Base-by-base conservation (phyloP, 2,329 filamentous ascomycete species). In the Myrmaecium sp. region DNA sequence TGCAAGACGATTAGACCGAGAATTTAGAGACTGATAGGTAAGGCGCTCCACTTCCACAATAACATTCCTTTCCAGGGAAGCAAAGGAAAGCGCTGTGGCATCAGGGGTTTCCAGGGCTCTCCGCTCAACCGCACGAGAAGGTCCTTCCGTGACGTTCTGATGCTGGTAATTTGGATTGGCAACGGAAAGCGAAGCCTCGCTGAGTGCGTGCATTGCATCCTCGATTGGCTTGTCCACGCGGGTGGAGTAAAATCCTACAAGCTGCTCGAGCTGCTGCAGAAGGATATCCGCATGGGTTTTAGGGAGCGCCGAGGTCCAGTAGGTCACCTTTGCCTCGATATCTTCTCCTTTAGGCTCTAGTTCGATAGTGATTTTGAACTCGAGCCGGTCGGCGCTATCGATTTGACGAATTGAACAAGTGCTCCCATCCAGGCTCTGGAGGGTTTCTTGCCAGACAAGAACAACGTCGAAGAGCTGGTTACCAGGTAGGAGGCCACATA, bases 361-460 rank as follows among this genome's bases (percentile, higher is more conserved):
- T 42, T 93, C 83, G 5, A 92, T 44, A 3, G 84, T 63, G 2
- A 91, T 43, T 29, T 69, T 71, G 21, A 80, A 83, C 43, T 92
- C 83, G 5, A 89, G 56, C 13, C 68, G 66, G 43, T 94, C 84
- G 4, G 62, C 49, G 27, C 76, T 70, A 14, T 64, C 60, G 0
- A 67, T 44, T 29, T 82, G 58, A 6, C 41, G 47, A 0, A 86
- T 55, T 8, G 30, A 14, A 34, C 40, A 38, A 39, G 54, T 42
- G 3, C 42, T 34, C n/a, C 43, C 36, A 3, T 36, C 33, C 15
- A 56, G 29, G 10, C 48, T 46, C 2, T 49, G 35, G 11, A 76
- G 55, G 0, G 74, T 77, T 42, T 92, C 75, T 39, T 94, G 84
- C 60, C 84, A 94, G 0, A 84, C 73, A 39, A 92, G 74, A 0